These are phyloP conservation scores for Mycena alexandri DNA, from an alignment of 768 basidiomycete species.

Conservation along the genomic window DNA sequence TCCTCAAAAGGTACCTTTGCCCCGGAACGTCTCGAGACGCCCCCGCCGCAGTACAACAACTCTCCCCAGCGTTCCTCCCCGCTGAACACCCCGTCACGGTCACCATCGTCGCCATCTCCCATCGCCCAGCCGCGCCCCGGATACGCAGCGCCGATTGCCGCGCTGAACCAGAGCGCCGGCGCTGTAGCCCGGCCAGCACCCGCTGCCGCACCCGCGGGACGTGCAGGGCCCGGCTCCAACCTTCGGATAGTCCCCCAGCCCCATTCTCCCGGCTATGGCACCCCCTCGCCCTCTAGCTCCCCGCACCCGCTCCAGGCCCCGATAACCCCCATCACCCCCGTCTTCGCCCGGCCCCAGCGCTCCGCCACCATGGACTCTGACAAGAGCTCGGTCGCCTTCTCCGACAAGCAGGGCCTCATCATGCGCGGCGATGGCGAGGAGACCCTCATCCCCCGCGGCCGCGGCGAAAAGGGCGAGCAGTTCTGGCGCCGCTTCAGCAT, in stretches of 20 bases:
- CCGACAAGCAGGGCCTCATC: constrained; percentile 59
- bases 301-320: constrained; percentile 85
- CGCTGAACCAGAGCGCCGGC: constrained; percentile 56
- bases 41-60: constrained; percentile 32
- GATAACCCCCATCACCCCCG: constrained; percentile 82
- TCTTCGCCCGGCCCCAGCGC: constrained; percentile 75
- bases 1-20: constrained; percentile 28
- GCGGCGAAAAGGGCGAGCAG: constrained; percentile 83
- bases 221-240: constrained; percentile 37
- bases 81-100: constrained; percentile 17
- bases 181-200: constrained; percentile 62
- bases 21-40: constrained; percentile 33
- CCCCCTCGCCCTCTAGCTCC: constrained; percentile 56
- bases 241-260: constrained; percentile 37
- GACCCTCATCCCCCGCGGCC: constrained; percentile 67
- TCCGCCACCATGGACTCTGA: constrained; percentile 44
- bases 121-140: constrained; percentile 82
- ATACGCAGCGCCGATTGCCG: constrained; percentile 78
- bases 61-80: constrained; percentile 24
- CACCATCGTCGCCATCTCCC: constrained; percentile 37
- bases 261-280: constrained; percentile 44
- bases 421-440: constrained; percentile 79
- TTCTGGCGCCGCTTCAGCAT: constrained; percentile 92
- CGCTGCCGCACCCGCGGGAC: constrained; percentile 52
- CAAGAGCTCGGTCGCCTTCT: constrained; percentile 43